Conservation (phyloP, 2,329 filamentous ascomycete species). For the Fusarium burgessii region DNA sequence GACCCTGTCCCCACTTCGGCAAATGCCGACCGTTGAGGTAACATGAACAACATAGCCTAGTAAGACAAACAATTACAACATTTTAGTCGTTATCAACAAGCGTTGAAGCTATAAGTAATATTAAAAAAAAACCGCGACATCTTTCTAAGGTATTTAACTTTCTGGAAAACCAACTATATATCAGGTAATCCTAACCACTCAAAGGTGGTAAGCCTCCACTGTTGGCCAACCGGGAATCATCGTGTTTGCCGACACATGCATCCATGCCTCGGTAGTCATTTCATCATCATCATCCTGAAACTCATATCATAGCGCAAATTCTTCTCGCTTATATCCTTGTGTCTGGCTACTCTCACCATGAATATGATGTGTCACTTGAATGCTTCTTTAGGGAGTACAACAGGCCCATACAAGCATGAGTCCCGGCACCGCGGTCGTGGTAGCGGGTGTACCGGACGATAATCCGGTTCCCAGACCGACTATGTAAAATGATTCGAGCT, state of each 20-base stretch:
- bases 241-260: slow-evolving; percentile 3
- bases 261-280: slow-evolving; percentile 7
- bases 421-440: slow-evolving; percentile 30
- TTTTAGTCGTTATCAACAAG: neutral
- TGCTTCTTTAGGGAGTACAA: neutral
- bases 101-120: neutral
- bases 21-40: slow-evolving; percentile 38
- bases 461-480: slow-evolving; percentile 1
- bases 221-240: neutral
- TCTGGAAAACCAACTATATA: neutral
- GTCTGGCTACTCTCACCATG: slow-evolving; percentile 1
- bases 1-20: slow-evolving; percentile 33
- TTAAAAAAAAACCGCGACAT: neutral
- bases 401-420: slow-evolving; percentile 4
- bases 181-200: neutral
- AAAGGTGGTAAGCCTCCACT: neutral
- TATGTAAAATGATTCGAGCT: neutral
- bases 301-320: slow-evolving; percentile 5
- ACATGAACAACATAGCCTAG: neutral
- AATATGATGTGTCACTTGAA: slow-evolving; percentile 7
- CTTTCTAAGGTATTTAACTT: neutral
- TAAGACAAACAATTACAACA: neutral
- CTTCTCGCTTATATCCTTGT: neutral
- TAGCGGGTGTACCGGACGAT: slow-evolving; percentile 14
- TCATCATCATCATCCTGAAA: neutral